These are phyloP conservation scores for Fusarium illudens DNA, from an alignment of 2,329 filamentous ascomycete genomes.

Conservation along the genomic window DNA sequence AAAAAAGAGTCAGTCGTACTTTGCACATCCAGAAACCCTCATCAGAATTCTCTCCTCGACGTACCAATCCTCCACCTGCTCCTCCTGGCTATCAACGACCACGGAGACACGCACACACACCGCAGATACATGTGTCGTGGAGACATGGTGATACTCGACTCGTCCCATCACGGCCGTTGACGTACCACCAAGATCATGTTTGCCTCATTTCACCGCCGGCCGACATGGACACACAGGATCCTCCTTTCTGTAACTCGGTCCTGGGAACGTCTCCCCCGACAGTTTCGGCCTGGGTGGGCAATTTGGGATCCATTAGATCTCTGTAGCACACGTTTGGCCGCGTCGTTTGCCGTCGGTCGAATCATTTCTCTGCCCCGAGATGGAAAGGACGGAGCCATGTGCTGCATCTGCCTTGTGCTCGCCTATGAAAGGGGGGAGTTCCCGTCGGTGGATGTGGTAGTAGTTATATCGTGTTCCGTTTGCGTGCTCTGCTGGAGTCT, in stretches of 20 bases:
- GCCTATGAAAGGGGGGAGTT: conserved; percentile 10
- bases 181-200: conserved; percentile 39
- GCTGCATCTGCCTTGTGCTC: conserved; percentile 11
- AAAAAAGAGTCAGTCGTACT: not conserved
- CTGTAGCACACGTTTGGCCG: conserved; percentile 34
- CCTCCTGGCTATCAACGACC: not conserved
- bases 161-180: conserved; percentile 37
- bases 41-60: not conserved
- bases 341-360: conserved; percentile 29
- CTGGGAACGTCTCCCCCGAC: conserved; percentile 22
- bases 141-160: conserved; percentile 31
- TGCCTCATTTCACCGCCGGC: conserved; percentile 38
- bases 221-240: conserved; percentile 17
- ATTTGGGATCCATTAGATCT: conserved; percentile 18
- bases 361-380: conserved; percentile 17
- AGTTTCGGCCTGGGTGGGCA: conserved; percentile 23
- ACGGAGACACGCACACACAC: conserved; percentile 11
- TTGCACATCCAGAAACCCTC: not conserved
- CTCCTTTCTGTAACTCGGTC: conserved; percentile 22
- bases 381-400: conserved; percentile 7
- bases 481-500: conserved; percentile 17
- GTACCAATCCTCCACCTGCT: not conserved
- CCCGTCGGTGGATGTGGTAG: conserved; percentile 1
- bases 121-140: conserved; percentile 21
- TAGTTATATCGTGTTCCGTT: conserved; percentile 12